These are phyloP conservation scores for Blastobotrys proliferans DNA, from an alignment of 1,139 yeast species.

Conservation along the genomic window DNA sequence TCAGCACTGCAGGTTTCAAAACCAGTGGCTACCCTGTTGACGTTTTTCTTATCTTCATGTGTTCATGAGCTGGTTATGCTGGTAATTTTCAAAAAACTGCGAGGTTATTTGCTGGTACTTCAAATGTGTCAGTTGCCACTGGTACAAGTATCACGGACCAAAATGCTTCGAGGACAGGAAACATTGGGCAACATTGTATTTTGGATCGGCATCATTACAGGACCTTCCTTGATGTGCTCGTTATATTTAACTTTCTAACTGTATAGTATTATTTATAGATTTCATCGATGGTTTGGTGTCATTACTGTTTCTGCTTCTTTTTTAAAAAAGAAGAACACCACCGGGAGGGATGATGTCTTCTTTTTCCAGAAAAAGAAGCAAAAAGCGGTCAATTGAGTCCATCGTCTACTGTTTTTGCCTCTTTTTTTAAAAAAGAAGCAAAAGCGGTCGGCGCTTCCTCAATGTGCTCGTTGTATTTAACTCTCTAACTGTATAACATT, in stretches of 20 bases:
- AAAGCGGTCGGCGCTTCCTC: not conserved
- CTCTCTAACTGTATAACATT: conserved; percentile 1
- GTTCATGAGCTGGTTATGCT: conserved; percentile 93
- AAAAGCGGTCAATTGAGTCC: too few species aligned
- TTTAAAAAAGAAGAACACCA: too few species aligned
- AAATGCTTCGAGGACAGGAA: conserved; percentile 44
- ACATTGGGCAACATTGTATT: conserved; percentile 76
- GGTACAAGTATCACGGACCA: conserved; percentile 35
- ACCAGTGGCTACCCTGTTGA: conserved; percentile 64
- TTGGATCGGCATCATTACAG: conserved; percentile 89
- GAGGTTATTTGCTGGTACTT: conserved; percentile 73
- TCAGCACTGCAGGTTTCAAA: conserved; percentile 68
- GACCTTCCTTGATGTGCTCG: conserved; percentile 87
- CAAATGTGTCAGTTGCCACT: conserved; percentile 73
- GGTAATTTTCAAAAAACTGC: conserved; percentile 69
- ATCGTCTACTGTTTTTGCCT: too few species aligned
- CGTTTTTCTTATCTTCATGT: conserved; percentile 75
- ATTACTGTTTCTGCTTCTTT: too few species aligned
- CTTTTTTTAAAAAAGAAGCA: not conserved
- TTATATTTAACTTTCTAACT: conserved; percentile 70
- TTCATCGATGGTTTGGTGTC: too few species aligned
- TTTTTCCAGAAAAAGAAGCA: too few species aligned
- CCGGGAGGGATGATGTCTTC: too few species aligned
- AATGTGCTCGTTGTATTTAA: not conserved
- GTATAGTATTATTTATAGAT: conserved; percentile 69